phyloP scores from a whole-genome alignment of 2,329 filamentous ascomycete species.

The Diaporthe citrichinensis region DNA sequence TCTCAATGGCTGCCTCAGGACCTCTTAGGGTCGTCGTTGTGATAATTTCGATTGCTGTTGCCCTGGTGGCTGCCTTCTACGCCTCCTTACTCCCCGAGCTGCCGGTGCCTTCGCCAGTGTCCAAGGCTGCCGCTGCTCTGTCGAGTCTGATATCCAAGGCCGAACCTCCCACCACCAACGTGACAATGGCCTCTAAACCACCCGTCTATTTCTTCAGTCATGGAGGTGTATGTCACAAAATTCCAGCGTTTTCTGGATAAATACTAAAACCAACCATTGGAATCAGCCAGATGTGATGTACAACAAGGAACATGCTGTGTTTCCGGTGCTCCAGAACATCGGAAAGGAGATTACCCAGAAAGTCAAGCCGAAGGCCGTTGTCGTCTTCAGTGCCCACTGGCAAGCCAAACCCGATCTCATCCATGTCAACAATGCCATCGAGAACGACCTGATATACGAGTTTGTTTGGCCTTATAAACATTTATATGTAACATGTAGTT shows the following conservation, averaged over 20 bases:
- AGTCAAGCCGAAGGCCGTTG: slow-evolving; percentile 79
- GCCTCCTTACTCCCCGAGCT: slow-evolving; percentile 15
- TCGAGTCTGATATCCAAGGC: background rate
- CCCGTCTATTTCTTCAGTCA: slow-evolving; percentile 67
- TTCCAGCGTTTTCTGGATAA: background rate
- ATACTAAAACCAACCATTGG: background rate
- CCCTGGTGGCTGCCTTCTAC: slow-evolving; percentile 34
- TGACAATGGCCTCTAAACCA: slow-evolving; percentile 48
- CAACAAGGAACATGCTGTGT: slow-evolving; percentile 77
- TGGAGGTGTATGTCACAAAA: slow-evolving; percentile 58
- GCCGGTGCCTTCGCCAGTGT: slow-evolving; percentile 28
- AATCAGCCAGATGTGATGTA: slow-evolving; percentile 76
- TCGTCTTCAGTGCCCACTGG: slow-evolving; percentile 86
- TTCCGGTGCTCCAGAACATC: slow-evolving; percentile 73
- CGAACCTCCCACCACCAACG: slow-evolving; percentile 15
- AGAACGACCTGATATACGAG: slow-evolving; percentile 79
- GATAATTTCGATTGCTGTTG: slow-evolving; percentile 24
- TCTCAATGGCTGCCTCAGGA: slow-evolving; percentile 30
- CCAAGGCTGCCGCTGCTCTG: slow-evolving; percentile 13
- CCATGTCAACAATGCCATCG: slow-evolving; percentile 75
- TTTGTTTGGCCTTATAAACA: background rate
- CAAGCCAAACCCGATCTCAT: slow-evolving; percentile 70
- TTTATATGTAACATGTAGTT: slow-evolving; percentile 30
- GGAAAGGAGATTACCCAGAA: slow-evolving; percentile 79
- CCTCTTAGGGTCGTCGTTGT: slow-evolving; percentile 30